Conservation (phyloP, 345 rosid genomes). For the Eutrema japonicum region DNA sequence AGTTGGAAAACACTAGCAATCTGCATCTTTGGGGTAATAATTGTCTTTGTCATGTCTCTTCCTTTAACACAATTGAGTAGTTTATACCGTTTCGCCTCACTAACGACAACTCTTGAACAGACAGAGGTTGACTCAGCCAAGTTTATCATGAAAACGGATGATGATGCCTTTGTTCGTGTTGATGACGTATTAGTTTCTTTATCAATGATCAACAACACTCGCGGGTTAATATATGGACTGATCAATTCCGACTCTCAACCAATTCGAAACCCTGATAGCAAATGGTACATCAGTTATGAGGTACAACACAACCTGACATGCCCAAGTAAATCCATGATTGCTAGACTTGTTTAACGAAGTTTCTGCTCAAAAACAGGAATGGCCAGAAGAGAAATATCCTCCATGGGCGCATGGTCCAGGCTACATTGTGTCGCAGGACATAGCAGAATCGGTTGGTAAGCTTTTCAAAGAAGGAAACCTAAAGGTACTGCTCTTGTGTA, state of each 20-base stretch:
- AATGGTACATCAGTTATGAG: slow-evolving; percentile 91
- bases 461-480: slow-evolving; percentile 57
- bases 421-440: slow-evolving; percentile 79
- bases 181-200: slow-evolving; percentile 84
- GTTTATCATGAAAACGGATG: slow-evolving; percentile 96
- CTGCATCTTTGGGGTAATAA: slow-evolving; percentile 90
- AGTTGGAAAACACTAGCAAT: slow-evolving; percentile 98
- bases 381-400: slow-evolving; percentile 77
- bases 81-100: slow-evolving; percentile 34
- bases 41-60: slow-evolving; percentile 30
- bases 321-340: not conserved
- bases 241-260: slow-evolving; percentile 87
- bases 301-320: slow-evolving; percentile 47
- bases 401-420: slow-evolving; percentile 99
- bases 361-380: slow-evolving; percentile 58
- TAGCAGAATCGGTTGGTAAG: slow-evolving; percentile 69
- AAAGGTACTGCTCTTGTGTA: slow-evolving; percentile 54
- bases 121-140: slow-evolving; percentile 78
- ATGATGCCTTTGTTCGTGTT: slow-evolving; percentile 94
- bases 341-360: not conserved
- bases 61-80: slow-evolving; percentile 19
- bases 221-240: slow-evolving; percentile 84
- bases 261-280: slow-evolving; percentile 83
- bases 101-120: slow-evolving; percentile 51
- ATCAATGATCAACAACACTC: slow-evolving; percentile 55